These are phyloP conservation scores for Ehretia macrophylla DNA, from an alignment of 257 asterid genomes.

Conservation along the genomic window DNA sequence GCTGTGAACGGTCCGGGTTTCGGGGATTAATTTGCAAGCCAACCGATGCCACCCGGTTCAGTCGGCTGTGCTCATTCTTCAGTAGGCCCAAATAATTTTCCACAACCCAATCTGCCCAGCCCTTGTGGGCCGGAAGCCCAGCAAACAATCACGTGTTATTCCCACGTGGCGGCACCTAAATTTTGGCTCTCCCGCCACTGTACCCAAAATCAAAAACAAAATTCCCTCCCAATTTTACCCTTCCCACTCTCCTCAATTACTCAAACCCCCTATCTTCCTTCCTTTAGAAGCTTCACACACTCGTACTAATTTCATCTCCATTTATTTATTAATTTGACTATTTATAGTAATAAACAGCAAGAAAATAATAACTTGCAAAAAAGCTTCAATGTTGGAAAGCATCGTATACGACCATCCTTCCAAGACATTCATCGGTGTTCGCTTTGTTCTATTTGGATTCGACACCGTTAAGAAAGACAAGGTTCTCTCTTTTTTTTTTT, in stretches of 20 bases:
- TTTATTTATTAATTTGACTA: too few relatives aligned
- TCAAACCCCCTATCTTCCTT: too few relatives aligned
- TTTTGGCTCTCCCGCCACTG: constrained; percentile 51
- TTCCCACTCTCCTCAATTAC: constrained; percentile 4
- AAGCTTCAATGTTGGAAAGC: background rate
- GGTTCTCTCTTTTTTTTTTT: too few relatives aligned
- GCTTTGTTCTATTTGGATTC: constrained; percentile 64
- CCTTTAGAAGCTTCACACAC: background rate
- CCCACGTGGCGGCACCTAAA: background rate
- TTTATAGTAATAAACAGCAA: too few relatives aligned
- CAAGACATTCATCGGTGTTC: constrained; percentile 44
- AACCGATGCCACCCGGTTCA: too few relatives aligned
- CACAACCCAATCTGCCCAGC: too few relatives aligned
- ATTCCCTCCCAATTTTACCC: constrained; percentile 31
- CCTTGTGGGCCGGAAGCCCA: too few relatives aligned
- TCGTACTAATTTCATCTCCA: background rate
- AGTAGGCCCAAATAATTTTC: too few relatives aligned
- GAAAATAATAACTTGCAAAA: background rate
- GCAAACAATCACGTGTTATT: background rate
- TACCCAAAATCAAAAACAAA: constrained; percentile 33
- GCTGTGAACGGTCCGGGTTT: too few relatives aligned
- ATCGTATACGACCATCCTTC: background rate
- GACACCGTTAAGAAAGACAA: constrained; percentile 37
- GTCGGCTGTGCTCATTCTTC: too few relatives aligned
- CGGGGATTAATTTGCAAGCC: too few relatives aligned